phyloP scores from a whole-genome alignment of 495 filamentous ascomycete species.

The Penicillium canariense region DNA sequence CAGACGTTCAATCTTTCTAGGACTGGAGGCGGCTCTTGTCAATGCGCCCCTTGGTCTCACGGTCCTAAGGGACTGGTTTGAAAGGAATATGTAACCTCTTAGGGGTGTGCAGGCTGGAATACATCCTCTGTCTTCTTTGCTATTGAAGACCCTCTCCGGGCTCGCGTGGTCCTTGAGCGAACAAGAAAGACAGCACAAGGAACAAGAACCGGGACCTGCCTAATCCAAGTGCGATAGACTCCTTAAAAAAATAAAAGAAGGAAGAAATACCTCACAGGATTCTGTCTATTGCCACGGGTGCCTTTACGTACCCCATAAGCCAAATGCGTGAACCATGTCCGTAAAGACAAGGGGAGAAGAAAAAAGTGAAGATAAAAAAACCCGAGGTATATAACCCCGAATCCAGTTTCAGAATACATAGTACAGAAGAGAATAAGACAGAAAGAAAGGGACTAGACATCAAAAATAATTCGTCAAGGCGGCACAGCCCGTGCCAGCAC shows the following conservation, averaged over 20 bases:
- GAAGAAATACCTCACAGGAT: neutral
- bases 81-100: neutral
- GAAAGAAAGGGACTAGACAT: neutral
- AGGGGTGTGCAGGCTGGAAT: too few relatives aligned
- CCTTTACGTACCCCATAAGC: slow-evolving; percentile 6
- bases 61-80: neutral
- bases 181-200: neutral
- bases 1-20: neutral
- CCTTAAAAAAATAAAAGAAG: neutral
- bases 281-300: slow-evolving; percentile 10
- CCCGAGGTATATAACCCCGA: slow-evolving; percentile 4
- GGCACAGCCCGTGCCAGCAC: slow-evolving; percentile 57
- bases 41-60: neutral
- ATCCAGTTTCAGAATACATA: slow-evolving; percentile 17
- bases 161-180: neutral
- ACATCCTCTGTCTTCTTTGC: too few relatives aligned
- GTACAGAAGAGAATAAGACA: slow-evolving; percentile 17
- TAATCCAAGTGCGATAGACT: neutral
- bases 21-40: neutral
- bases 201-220: neutral
- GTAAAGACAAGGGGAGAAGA: slow-evolving; percentile 7
- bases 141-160: too few relatives aligned
- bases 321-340: slow-evolving; percentile 19
- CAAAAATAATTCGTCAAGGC: slow-evolving; percentile 23
- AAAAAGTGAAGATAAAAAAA: neutral